Percentiles rank a stretch among this genome's conserved stretches.
Evolutionary conservation across 306 rosid genomes (phyloP).

Genomic region (Trifolium subterraneum): DNA sequence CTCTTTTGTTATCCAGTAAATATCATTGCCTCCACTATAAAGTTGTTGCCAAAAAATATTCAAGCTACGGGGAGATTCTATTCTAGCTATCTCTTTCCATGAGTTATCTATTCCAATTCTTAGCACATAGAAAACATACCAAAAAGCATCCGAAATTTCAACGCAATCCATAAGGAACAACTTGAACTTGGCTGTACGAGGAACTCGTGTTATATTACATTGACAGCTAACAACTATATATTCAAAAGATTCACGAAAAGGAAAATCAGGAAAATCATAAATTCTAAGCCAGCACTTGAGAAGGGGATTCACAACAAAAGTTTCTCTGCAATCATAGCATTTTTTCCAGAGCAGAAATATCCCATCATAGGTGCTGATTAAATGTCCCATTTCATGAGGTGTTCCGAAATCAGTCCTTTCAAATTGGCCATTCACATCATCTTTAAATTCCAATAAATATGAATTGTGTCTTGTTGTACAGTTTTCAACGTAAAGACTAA

Average conservation of each 20-base stretch:
- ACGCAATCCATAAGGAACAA: background rate
- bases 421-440: slow-evolving; percentile 2
- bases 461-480: background rate
- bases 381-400: background rate
- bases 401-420: background rate
- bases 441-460: background rate
- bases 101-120: slow-evolving; percentile 4
- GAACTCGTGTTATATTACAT: background rate
- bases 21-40: background rate
- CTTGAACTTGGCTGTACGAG: background rate
- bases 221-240: background rate
- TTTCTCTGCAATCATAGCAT: too few relatives aligned
- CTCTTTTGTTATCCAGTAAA: background rate
- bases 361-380: background rate
- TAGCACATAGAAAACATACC: background rate
- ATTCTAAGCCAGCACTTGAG: background rate
- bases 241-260: background rate
- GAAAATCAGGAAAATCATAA: background rate
- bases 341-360: background rate
- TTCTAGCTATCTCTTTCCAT: slow-evolving; percentile 8
- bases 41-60: background rate
- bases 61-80: background rate
- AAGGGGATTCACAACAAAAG: background rate
- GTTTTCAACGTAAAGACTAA: background rate
- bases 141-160: background rate